A percentile compares a stretch with the other conserved stretches of the same genome.
Conservation (phyloP, 2,329 filamentous ascomycete species). For the Calonectria montana region DNA sequence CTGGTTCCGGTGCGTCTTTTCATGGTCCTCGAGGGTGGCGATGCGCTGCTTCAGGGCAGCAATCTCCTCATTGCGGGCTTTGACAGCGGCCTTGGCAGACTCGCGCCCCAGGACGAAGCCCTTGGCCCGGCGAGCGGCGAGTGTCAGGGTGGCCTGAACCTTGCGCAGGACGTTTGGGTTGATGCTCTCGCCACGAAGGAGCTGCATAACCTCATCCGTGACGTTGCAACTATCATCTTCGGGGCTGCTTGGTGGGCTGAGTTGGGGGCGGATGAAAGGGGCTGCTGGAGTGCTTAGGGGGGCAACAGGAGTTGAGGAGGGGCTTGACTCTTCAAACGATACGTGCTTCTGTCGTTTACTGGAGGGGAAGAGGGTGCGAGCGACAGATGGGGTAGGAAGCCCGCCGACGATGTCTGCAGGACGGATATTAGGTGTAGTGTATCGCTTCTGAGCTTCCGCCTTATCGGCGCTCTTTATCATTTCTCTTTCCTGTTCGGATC, state of each 20-base stretch:
- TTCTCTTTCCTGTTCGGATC: constrained; percentile 54
- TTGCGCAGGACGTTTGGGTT: constrained; percentile 48
- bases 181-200: constrained; percentile 59
- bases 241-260: constrained; percentile 29
- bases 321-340: constrained; percentile 41
- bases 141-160: constrained; percentile 61
- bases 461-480: constrained; percentile 49
- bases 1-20: constrained; percentile 45
- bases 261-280: constrained; percentile 3
- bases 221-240: constrained; percentile 46
- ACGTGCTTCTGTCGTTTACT: constrained; percentile 48
- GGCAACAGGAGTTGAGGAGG: constrained; percentile 21
- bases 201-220: constrained; percentile 59
- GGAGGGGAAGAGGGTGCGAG: constrained; percentile 50
- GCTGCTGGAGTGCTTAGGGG: constrained; percentile 28
- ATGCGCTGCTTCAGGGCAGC: constrained; percentile 51
- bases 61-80: constrained; percentile 67
- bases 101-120: constrained; percentile 75
- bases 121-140: constrained; percentile 67
- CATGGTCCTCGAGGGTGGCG: constrained; percentile 53
- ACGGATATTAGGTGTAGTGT: constrained; percentile 43
- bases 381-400: constrained; percentile 50
- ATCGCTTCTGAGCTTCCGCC: constrained; percentile 22
- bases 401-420: constrained; percentile 38
- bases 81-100: constrained; percentile 70